Percentiles rank a stretch among this genome's conserved stretches.
Conservation (phyloP, 441 rosid species). For the Daphne laureola region DNA sequence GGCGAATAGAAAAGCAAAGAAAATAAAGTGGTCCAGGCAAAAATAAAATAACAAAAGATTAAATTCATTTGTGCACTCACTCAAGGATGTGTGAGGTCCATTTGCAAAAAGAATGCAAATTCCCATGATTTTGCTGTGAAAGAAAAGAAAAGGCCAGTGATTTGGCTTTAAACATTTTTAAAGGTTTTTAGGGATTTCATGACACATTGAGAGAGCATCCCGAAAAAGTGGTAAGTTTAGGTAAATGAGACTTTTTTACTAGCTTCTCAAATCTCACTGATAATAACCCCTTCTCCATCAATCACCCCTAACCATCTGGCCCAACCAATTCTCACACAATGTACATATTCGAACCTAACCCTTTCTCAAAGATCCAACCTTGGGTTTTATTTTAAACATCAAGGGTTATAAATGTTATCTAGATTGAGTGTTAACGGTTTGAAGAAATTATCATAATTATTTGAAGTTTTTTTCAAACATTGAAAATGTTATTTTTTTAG, state of each 20-base stretch:
- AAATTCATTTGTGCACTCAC: constrained; percentile 6
- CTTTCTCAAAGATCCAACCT: not conserved
- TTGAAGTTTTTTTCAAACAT: too few species aligned
- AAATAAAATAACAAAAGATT: not conserved
- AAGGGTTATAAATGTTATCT: too few species aligned
- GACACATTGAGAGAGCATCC: constrained; percentile 12
- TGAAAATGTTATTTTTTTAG: too few species aligned
- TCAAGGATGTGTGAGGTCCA: constrained; percentile 9
- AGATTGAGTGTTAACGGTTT: too few species aligned
- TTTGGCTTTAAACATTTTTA: constrained; percentile 1
- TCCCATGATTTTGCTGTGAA: not conserved
- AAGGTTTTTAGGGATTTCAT: constrained; percentile 9
- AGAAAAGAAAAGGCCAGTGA: constrained; percentile 4
- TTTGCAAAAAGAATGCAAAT: constrained; percentile 10
- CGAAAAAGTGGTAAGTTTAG: constrained; percentile 18
- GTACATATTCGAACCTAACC: not conserved
- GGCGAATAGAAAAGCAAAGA: not conserved
- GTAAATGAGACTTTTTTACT: constrained; percentile 9
- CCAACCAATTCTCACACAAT: constrained; percentile 1
- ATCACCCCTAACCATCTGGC: constrained; percentile 6
- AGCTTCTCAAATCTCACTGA: not conserved
- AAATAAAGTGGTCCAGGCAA: constrained; percentile 6
- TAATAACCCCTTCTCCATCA: not conserved
- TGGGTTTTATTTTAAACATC: too few species aligned
- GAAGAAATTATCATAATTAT: too few species aligned